These are phyloP conservation scores for Tricholoma sp. DNA, from an alignment of 768 basidiomycete genomes.

Conservation along the genomic window DNA sequence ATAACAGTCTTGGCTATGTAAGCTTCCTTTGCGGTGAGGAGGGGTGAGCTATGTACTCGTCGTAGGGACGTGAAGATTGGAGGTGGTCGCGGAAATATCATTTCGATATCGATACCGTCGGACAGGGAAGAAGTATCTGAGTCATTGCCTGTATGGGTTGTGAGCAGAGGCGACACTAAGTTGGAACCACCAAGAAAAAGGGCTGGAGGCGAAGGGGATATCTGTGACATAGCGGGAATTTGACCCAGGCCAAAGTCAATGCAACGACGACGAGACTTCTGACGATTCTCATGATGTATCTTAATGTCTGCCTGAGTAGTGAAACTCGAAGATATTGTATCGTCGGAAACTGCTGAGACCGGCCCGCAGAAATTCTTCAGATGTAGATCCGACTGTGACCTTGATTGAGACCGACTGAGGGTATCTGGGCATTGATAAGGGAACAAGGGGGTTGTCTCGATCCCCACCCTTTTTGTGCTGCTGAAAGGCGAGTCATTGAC, in stretches of 20 bases:
- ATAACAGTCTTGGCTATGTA: not conserved
- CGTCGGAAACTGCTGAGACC: not conserved
- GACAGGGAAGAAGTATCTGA: constrained; percentile 33
- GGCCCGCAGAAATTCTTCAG: not conserved
- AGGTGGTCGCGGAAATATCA: constrained; percentile 40
- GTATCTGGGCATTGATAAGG: not conserved
- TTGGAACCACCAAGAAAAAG: constrained; percentile 12
- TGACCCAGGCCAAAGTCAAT: constrained; percentile 26
- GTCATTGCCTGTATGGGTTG: constrained; percentile 25
- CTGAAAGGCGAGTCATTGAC: not conserved
- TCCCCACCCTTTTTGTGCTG: not conserved
- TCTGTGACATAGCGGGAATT: constrained; percentile 1
- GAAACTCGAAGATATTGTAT: not conserved
- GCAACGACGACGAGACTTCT: constrained; percentile 25
- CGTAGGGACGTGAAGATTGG: constrained; percentile 12
- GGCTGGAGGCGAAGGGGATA: constrained; percentile 7
- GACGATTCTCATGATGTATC: constrained; percentile 22
- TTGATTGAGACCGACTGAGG: not conserved
- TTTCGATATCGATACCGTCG: constrained; percentile 31
- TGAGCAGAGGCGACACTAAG: constrained; percentile 24
- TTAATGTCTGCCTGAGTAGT: constrained; percentile 4
- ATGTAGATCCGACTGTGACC: not conserved
- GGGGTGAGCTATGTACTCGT: not conserved
- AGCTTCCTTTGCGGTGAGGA: not conserved
- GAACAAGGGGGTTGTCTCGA: not conserved